These are phyloP conservation scores for Leccinum variicolor DNA, from an alignment of 768 basidiomycete genomes.

Conservation along the genomic window DNA sequence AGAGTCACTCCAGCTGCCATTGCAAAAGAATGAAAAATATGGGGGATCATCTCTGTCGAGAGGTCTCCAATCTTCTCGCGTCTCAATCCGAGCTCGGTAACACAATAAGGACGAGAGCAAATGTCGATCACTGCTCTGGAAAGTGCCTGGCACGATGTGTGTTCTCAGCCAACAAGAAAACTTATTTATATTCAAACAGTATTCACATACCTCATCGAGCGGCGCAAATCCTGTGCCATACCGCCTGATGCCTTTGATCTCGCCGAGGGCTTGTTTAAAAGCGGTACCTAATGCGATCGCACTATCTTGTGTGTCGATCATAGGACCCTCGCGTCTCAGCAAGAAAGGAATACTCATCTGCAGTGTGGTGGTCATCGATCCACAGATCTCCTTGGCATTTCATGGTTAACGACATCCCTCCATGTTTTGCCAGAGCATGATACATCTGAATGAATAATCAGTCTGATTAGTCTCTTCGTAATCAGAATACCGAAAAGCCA, in stretches of 20 bases:
- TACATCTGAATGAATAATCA: slow-evolving; percentile 70
- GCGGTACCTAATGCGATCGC: slow-evolving; percentile 85
- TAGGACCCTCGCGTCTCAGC: slow-evolving; percentile 15
- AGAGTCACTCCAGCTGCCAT: slow-evolving; percentile 92
- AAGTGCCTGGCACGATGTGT: slow-evolving; percentile 62
- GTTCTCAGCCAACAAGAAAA: not conserved
- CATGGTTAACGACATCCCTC: slow-evolving; percentile 87
- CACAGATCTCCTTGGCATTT: slow-evolving; percentile 93
- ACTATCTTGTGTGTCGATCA: slow-evolving; percentile 64
- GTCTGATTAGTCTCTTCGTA: not conserved
- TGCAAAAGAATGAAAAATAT: slow-evolving; percentile 97
- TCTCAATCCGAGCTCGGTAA: slow-evolving; percentile 83
- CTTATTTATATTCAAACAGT: not conserved
- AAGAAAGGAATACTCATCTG: slow-evolving; percentile 70
- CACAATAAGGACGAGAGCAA: slow-evolving; percentile 94
- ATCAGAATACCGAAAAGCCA: not conserved
- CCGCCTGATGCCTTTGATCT: slow-evolving; percentile 88
- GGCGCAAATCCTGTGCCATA: slow-evolving; percentile 98
- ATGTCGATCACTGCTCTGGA: slow-evolving; percentile 97
- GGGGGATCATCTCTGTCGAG: slow-evolving; percentile 97
- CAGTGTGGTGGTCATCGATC: slow-evolving; percentile 99
- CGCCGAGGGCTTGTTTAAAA: slow-evolving; percentile 93
- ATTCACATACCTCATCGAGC: slow-evolving; percentile 78
- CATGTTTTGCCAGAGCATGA: slow-evolving; percentile 94
- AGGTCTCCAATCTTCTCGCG: slow-evolving; percentile 93